Conservation (phyloP, 1,284 basidiomycete genomes). For the Termitomyces sp. region DNA sequence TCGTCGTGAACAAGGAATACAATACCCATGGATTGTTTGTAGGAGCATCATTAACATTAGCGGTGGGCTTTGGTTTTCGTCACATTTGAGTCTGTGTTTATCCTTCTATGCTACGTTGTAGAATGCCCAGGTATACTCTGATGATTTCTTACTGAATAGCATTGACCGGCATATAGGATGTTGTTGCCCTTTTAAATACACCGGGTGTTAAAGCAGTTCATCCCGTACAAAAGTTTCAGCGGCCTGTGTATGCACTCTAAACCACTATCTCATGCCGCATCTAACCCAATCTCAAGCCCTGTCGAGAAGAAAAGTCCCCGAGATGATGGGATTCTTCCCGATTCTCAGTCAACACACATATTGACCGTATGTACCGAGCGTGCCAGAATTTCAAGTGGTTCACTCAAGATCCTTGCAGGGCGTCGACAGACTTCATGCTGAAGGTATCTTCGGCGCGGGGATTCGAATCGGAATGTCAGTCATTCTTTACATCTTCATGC, state of each 20-base stretch:
- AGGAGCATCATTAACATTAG: conserved; percentile 35
- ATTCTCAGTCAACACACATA: conserved; percentile 35
- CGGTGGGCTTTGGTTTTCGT: conserved; percentile 16
- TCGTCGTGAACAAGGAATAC: conserved; percentile 37
- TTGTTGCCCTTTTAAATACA: conserved; percentile 24
- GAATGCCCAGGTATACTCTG: conserved; percentile 20
- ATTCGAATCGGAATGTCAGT: conserved; percentile 44
- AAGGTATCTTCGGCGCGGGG: conserved; percentile 37
- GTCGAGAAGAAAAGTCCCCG: conserved; percentile 26
- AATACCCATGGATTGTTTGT: conserved; percentile 35
- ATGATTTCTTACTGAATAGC: neutral
- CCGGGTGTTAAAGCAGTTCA: conserved; percentile 37
- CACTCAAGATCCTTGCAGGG: conserved; percentile 25
- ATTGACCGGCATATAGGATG: conserved; percentile 26
- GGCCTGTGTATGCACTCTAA: conserved; percentile 26
- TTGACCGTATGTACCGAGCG: conserved; percentile 29
- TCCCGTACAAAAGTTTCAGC: conserved; percentile 30
- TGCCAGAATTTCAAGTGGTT: too few species aligned
- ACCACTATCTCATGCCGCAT: neutral
- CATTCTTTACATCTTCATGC: neutral
- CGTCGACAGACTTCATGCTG: conserved; percentile 41
- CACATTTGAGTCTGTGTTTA: neutral
- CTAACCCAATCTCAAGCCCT: conserved; percentile 22
- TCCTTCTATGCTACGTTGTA: conserved; percentile 7
- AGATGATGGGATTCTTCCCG: conserved; percentile 35